A percentile compares a stretch with the other conserved stretches of the same genome.
These are phyloP conservation scores for Lupinus albus DNA, from an alignment of 306 rosid genomes.

Conservation along the genomic window DNA sequence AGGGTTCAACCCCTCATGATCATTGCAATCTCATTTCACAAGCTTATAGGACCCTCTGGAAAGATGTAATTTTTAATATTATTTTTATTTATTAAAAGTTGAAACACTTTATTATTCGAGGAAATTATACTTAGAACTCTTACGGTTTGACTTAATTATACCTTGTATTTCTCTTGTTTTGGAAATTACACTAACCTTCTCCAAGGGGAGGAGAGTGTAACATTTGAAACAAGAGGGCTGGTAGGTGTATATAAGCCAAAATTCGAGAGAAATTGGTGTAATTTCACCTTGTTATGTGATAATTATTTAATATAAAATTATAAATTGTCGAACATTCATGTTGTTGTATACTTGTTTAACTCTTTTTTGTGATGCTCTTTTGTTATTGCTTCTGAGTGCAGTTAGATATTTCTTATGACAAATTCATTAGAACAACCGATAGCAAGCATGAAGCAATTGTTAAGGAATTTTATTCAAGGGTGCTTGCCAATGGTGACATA, in stretches of 20 bases:
- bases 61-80: slow-evolving; percentile 55
- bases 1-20: slow-evolving; percentile 69
- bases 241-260: too few species aligned
- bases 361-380: not conserved
- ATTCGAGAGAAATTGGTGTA: too few species aligned
- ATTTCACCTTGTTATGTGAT: too few species aligned
- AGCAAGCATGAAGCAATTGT: slow-evolving; percentile 85
- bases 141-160: too few species aligned
- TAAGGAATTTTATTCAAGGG: slow-evolving; percentile 88
- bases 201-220: too few species aligned
- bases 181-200: too few species aligned
- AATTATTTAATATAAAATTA: not conserved
- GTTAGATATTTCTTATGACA: slow-evolving; percentile 86
- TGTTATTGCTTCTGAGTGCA: slow-evolving; percentile 43
- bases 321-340: slow-evolving; percentile 2
- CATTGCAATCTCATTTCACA: slow-evolving; percentile 84
- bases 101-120: not conserved
- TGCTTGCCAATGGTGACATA: slow-evolving; percentile 86
- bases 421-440: slow-evolving; percentile 90
- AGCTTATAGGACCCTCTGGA: slow-evolving; percentile 77
- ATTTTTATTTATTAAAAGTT: slow-evolving; percentile 19
- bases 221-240: too few species aligned
- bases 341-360: not conserved
- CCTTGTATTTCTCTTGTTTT: too few species aligned
- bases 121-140: too few species aligned